Evolutionary conservation across 331 rosid genomes (phyloP).

Genomic region (Quercus lobata): DNA sequence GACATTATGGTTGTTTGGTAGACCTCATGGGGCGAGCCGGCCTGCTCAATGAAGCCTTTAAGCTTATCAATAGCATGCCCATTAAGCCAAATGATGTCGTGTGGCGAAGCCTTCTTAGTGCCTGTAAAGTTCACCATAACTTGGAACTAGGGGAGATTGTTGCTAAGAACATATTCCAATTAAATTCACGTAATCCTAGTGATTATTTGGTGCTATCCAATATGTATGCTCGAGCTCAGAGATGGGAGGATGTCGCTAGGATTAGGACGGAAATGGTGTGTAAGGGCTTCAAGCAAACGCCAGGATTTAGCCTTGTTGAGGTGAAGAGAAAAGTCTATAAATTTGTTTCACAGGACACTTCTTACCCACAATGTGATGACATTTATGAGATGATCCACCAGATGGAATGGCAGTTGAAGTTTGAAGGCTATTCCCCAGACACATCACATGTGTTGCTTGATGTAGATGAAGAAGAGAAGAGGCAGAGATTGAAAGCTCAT

Average conservation of each 20-base stretch:
- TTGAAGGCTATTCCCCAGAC: conserved; percentile 72
- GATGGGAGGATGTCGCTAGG: conserved; percentile 64
- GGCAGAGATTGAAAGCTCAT: conserved; percentile 64
- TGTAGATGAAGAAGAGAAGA: conserved; percentile 79
- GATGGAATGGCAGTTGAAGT: conserved; percentile 95
- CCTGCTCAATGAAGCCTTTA: conserved; percentile 60
- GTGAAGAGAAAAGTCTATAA: conserved; percentile 49
- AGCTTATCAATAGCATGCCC: conserved; percentile 54
- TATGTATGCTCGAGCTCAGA: conserved; percentile 61
- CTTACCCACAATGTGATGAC: conserved; percentile 31
- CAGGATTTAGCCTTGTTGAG: conserved; percentile 68
- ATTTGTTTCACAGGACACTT: conserved; percentile 74
- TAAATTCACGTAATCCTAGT: conserved; percentile 45
- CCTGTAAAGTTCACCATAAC: conserved; percentile 67
- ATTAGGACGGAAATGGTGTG: conserved; percentile 50
- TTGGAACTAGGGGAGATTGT: conserved; percentile 59
- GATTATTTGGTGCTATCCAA: conserved; percentile 67
- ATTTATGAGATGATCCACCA: conserved; percentile 77
- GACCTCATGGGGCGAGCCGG: conserved; percentile 76
- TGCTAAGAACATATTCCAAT: conserved; percentile 42
- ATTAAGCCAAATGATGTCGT: conserved; percentile 57
- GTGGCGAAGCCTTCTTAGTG: conserved; percentile 83
- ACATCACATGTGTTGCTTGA: conserved; percentile 68
- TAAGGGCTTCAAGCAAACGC: conserved; percentile 45
- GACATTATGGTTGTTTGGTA: conserved; percentile 83